These are phyloP conservation scores for Anastatica hierochuntica DNA, from an alignment of 345 rosid genomes.

Conservation along the genomic window DNA sequence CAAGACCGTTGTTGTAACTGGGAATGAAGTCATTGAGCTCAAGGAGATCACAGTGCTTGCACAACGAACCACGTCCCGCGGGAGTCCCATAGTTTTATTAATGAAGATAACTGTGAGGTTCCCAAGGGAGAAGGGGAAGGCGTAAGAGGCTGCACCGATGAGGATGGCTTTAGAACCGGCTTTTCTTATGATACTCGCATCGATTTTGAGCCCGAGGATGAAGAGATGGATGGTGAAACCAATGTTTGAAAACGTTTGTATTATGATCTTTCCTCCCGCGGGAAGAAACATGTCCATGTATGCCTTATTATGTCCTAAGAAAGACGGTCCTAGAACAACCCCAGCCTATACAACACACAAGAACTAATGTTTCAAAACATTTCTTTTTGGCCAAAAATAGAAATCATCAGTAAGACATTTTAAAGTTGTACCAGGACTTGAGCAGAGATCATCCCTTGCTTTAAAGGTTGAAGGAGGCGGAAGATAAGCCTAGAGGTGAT, in stretches of 20 bases:
- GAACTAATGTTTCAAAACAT: too few relatives aligned
- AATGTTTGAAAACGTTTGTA: conserved; percentile 23
- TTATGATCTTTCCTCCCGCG: conserved; percentile 12
- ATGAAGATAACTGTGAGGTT: conserved; percentile 9
- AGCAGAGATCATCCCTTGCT: conserved; percentile 28
- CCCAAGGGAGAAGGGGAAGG: conserved; percentile 23
- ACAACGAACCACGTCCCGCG: neutral
- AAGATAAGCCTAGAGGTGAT: conserved; percentile 20
- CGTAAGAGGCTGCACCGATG: conserved; percentile 25
- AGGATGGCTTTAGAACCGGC: conserved; percentile 17
- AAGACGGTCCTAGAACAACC: conserved; percentile 22
- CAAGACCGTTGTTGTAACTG: conserved; percentile 25
- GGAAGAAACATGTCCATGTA: conserved; percentile 17
- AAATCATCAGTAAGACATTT: too few relatives aligned
- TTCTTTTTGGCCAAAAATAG: too few relatives aligned
- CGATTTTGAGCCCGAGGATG: conserved; percentile 23
- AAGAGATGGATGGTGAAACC: conserved; percentile 29
- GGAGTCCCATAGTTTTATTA: neutral
- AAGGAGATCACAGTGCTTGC: conserved; percentile 4
- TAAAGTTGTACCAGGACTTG: too few relatives aligned
- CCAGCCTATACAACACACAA: too few relatives aligned
- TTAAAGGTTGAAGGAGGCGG: conserved; percentile 11
- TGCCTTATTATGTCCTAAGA: conserved; percentile 9
- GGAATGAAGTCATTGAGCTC: conserved; percentile 26
- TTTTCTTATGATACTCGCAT: conserved; percentile 17